Evolutionary conservation across 768 basidiomycete genomes (phyloP).

Genomic region (Cystoderma amianthinum): DNA sequence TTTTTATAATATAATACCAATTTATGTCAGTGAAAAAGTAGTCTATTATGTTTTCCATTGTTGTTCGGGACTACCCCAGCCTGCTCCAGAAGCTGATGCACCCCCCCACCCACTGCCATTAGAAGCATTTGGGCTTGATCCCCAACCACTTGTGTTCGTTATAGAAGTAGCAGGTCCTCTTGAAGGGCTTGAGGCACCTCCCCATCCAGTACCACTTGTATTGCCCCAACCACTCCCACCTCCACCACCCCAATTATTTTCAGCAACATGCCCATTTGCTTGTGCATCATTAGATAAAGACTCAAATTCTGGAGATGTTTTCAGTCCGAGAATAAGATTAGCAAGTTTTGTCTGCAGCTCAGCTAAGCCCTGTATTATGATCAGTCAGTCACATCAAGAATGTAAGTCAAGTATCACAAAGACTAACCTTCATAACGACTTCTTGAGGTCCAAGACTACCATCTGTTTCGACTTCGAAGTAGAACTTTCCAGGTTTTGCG

Average conservation of each 20-base stretch:
- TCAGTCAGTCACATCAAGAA: slow-evolving; percentile 1
- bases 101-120: slow-evolving; percentile 7
- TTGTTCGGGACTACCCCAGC: slow-evolving; percentile 44
- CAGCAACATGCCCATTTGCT: slow-evolving; percentile 19
- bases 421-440: slow-evolving; percentile 71
- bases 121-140: slow-evolving; percentile 6
- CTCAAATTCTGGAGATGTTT: slow-evolving; percentile 54
- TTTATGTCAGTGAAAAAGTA: no score
- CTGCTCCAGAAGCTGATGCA: slow-evolving; percentile 16
- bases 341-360: slow-evolving; percentile 79
- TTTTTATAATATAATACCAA: no score
- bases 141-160: slow-evolving; percentile 28
- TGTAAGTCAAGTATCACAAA: not conserved
- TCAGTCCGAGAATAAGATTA: slow-evolving; percentile 70
- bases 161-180: slow-evolving; percentile 10
- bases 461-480: slow-evolving; percentile 92
- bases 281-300: slow-evolving; percentile 34
- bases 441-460: slow-evolving; percentile 87
- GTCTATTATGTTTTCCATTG: no score
- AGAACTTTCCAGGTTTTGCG: slow-evolving; percentile 86
- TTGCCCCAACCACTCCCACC: slow-evolving; percentile 16
- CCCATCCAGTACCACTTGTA: slow-evolving; percentile 17
- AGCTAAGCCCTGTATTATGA: slow-evolving; percentile 50
- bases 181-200: slow-evolving; percentile 17
- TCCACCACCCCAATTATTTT: slow-evolving; percentile 14